Conservation (phyloP, 192 early-diverging fungal species). For the Cetraspora pellucida region DNA sequence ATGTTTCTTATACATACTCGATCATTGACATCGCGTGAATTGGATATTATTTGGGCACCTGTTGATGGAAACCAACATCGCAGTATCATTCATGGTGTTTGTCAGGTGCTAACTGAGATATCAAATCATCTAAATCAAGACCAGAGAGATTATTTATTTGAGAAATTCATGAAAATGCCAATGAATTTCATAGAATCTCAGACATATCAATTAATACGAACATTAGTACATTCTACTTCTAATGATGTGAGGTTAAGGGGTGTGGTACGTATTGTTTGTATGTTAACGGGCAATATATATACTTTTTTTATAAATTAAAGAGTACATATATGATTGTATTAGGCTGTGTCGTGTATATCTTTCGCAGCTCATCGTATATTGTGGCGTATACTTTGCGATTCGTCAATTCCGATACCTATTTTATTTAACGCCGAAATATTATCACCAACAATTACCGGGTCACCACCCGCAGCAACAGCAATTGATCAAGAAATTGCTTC, state of each 20-base stretch:
- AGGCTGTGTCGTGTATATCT: slow-evolving; percentile 22
- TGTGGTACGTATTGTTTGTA: background rate
- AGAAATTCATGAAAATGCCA: slow-evolving; percentile 44
- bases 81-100: slow-evolving; percentile 51
- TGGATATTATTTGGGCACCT: slow-evolving; percentile 49
- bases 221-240: slow-evolving; percentile 17
- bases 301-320: background rate
- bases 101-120: slow-evolving; percentile 48
- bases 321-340: background rate
- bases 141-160: slow-evolving; percentile 40
- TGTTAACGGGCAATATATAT: too few relatives aligned
- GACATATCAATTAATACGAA: slow-evolving; percentile 32
- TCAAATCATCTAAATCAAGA: slow-evolving; percentile 41
- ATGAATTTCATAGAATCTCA: slow-evolving; percentile 40
- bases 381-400: slow-evolving; percentile 46
- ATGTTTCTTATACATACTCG: slow-evolving; percentile 46
- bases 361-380: slow-evolving; percentile 47
- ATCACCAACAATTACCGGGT: slow-evolving; percentile 8
- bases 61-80: slow-evolving; percentile 54
- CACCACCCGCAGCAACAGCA: slow-evolving; percentile 25
- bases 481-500: slow-evolving; percentile 43
- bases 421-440: slow-evolving; percentile 27
- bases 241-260: background rate
- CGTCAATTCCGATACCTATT: slow-evolving; percentile 32
- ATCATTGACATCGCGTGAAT: slow-evolving; percentile 39